Evolutionary conservation across 768 basidiomycete species (phyloP).

Genomic region (Solioccasus polychromus): DNA sequence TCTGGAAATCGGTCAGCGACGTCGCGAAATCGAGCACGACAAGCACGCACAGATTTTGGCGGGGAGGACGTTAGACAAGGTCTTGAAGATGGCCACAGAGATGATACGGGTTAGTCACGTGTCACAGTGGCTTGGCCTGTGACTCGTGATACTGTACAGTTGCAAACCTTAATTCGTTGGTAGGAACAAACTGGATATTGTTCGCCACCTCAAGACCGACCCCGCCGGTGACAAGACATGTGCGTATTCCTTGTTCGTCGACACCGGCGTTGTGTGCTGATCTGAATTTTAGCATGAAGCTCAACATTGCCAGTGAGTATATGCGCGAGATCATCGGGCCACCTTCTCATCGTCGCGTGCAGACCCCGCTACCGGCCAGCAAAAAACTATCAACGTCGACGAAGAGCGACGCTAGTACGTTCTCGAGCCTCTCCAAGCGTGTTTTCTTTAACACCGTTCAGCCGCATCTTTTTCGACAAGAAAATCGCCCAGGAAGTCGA

Average conservation of each 20-base stretch:
- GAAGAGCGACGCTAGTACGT: conserved; percentile 84
- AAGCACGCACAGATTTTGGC: conserved; percentile 37
- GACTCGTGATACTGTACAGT: conserved; percentile 54
- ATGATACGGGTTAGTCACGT: conserved; percentile 5
- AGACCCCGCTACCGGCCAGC: conserved; percentile 97
- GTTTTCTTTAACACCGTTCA: conserved; percentile 30
- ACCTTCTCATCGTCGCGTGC: conserved; percentile 16
- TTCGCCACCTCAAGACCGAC: conserved; percentile 20
- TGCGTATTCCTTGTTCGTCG: conserved; percentile 4
- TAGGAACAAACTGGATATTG: neutral
- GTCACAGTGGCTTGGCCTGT: conserved; percentile 31
- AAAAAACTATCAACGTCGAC: conserved; percentile 94
- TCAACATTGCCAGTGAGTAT: conserved; percentile 91
- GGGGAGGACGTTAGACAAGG: conserved; percentile 11
- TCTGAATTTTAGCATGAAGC: conserved; percentile 69
- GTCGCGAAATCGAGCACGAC: conserved; percentile 8
- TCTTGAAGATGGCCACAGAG: conserved; percentile 28
- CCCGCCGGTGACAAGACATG: conserved; percentile 42
- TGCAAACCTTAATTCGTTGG: conserved; percentile 51
- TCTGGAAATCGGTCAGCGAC: conserved; percentile 27
- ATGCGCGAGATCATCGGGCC: neutral
- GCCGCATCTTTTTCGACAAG: conserved; percentile 97
- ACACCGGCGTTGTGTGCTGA: conserved; percentile 3
- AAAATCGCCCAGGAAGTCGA: conserved; percentile 94
- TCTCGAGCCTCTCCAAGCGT: neutral